Base-by-base conservation (phyloP, 371 early-diverging fungal species). In the Zopfochytrium polystomum region DNA sequence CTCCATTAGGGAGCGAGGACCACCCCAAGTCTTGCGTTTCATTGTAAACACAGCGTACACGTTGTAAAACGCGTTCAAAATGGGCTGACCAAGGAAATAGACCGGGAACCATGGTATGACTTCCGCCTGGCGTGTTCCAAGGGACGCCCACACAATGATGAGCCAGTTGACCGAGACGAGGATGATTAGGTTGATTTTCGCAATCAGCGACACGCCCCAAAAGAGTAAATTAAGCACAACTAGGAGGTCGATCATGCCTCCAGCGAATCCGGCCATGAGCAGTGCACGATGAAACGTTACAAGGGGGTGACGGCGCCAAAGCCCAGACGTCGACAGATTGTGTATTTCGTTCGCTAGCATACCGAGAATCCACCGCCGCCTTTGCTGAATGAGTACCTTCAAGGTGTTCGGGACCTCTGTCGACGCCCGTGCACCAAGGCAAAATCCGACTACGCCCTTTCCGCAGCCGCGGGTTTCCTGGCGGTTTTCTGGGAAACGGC, bases 281-380 rank as follows among this genome's bases (percentile, higher is more conserved):
- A 27, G 9, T 7, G 30, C 6, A 7, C 52, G 34, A 33, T 52
- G 29, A 33, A 30, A 9, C 15, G 7, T 15, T 9, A 47, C 47
- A 22, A 47, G 9, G 7, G 47, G 47, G 7, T 7, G 9, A 7
- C 18, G 9, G 7, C 7, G 7, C 47, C 52, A 52, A 52, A 31
- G 9, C 15, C 15, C 6, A 7, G 11, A 6, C 29, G 18, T 27
- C 7, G 34, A 52, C 7, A 52, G 31, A 7, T 9, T 6, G 22
- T 52, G 47, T 7, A 47, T 47, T 23, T 47, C 47, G 23, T 47
- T 47, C 18, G 47, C 47, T 7, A 47, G 9, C 47, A 47, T 47
- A 52, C 56, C 56, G 53, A 55, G 11, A 7, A 49, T 26, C 56
- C 56, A 55, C 6, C 56, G 11, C 20, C 56, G 11, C 7, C 56